Conservation (phyloP, 2,329 filamentous ascomycete genomes). For the Fusarium poae region DNA sequence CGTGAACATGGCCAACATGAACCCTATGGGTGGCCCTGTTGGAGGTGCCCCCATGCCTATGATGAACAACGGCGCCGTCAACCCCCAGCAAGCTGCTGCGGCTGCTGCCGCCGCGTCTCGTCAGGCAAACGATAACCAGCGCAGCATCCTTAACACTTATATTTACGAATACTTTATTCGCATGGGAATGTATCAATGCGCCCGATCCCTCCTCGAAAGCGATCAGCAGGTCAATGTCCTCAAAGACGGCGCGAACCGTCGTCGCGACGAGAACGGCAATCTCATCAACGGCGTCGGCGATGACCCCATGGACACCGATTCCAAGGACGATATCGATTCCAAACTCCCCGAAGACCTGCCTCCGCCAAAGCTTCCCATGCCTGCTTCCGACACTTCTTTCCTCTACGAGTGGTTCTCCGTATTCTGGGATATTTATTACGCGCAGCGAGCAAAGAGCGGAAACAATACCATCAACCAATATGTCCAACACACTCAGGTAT, state of each 20-base stretch:
- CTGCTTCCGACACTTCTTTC: constrained; percentile 80
- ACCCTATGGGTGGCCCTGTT: constrained; percentile 75
- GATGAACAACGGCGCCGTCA: constrained; percentile 71
- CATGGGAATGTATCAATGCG: constrained; percentile 85
- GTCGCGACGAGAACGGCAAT: constrained; percentile 76
- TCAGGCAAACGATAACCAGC: constrained; percentile 62
- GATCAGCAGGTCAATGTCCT: constrained; percentile 75
- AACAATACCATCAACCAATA: constrained; percentile 78
- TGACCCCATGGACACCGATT: constrained; percentile 85
- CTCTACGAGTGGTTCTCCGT: constrained; percentile 98
- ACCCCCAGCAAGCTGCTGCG: constrained; percentile 50
- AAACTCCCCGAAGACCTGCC: constrained; percentile 87
- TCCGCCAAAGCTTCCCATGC: constrained; percentile 74
- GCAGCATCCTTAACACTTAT: constrained; percentile 80
- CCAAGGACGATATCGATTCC: constrained; percentile 79
- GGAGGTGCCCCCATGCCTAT: constrained; percentile 72
- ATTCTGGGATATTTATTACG: constrained; percentile 96
- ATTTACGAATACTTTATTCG: constrained; percentile 94
- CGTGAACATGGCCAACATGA: constrained; percentile 76
- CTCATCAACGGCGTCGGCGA: constrained; percentile 76
- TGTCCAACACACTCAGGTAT: constrained; percentile 81
- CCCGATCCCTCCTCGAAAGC: constrained; percentile 77
- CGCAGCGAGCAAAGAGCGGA: constrained; percentile 78
- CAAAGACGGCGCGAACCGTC: constrained; percentile 77
- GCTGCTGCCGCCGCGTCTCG: constrained; percentile 51